Base-by-base conservation (phyloP, 192 early-diverging fungal species). In the Backusella macrospora region DNA sequence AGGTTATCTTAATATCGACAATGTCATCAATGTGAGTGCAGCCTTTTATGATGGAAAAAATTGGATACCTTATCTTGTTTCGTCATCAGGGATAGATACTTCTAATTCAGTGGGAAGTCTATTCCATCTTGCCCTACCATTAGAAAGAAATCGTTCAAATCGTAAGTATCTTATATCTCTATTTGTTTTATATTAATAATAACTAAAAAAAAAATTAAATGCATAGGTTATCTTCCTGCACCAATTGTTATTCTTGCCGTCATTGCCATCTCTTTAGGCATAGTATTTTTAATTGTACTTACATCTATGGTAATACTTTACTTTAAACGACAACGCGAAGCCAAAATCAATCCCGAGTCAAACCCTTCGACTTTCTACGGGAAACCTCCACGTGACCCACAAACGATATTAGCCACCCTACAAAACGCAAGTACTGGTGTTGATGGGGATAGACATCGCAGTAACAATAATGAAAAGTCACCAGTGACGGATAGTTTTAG, bases 191-290 rank as follows among this genome's bases (percentile, higher is more conserved):
- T 68, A 69, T 38, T 42, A 40, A 18, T 65, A 40, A 40, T 65
- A 39, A 16, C 9, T 37, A 26, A 5, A 13, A 71, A 40, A 59
- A 71, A 71, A 59, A 39, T 18, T 63, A 45, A 45, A 46, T 12
- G 16, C 2, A 65, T 40, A 80, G 81, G 66, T 15, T 79, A 74
- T 40, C 63, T 88, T 8, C 63, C 92, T 1, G 71, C 88, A 0
- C 86, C 89, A 0, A 70, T 91, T 62, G 89, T 94, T 0, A 89
- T 94, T 49, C 74, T 92, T 2, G 88, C 90, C 52, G 87, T 91
- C 23, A 74, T 90, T 18, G 90, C 85, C 16, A 87, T 90, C 18
- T 86, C 90, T 9, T 79, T 92, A 21, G 88, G 80, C 7, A 78
- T 92, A 7, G 89, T 90, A 38, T 83, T 89, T 68, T 75, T 91